Base-by-base conservation (phyloP, 1,139 yeast genomes). In the Debaryomyces singareniensis region DNA sequence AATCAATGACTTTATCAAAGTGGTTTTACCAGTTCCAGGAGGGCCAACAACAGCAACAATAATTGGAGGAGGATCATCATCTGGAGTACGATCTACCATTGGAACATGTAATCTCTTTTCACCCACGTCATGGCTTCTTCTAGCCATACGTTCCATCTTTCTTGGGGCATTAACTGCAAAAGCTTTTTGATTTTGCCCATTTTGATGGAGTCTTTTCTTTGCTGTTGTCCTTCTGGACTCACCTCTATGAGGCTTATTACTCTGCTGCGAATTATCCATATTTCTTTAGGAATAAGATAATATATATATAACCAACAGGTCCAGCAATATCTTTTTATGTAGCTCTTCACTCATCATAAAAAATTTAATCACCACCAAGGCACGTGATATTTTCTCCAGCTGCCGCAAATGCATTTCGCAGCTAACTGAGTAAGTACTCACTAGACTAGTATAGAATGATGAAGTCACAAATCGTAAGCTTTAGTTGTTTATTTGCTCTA, bases 11-110 rank as follows among this genome's bases (percentile, higher is more conserved):
- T 86, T 82, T 50, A 93, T 86, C 49, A 93, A 68, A 1, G 98
- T 91, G 13, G 96, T 77, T 53, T 93, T 93, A 40, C 99, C 99
- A 1, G 97, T 91, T 9, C 99, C 99, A 5, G 96, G 96, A 6
- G 99, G 99, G 0, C 99, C 99, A 12, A 91, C 96, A 5, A 91
- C 95, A 0, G 96, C 96, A 22, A 93, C 86, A 34, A 93, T 79
- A 14, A 91, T 82, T 32, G 98, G 98, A 22, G 98, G 97, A 2
- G 98, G 96, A 49, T 82, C 93, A 46, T 89, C 96, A 34, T 91
- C 98, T 0, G 98, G 97, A 0, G 97, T 87, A 46, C 98, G 70
- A 51, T 91, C 96, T 30, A 91, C 83, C 96, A 91, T 87, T 11
- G 98, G 98, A 16, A 89, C 96, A 66, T 91, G 98, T 49, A 83